Evolutionary conservation across 108 stramenopile species (phyloP).

Genomic region (Aurantiochytrium sp.): DNA sequence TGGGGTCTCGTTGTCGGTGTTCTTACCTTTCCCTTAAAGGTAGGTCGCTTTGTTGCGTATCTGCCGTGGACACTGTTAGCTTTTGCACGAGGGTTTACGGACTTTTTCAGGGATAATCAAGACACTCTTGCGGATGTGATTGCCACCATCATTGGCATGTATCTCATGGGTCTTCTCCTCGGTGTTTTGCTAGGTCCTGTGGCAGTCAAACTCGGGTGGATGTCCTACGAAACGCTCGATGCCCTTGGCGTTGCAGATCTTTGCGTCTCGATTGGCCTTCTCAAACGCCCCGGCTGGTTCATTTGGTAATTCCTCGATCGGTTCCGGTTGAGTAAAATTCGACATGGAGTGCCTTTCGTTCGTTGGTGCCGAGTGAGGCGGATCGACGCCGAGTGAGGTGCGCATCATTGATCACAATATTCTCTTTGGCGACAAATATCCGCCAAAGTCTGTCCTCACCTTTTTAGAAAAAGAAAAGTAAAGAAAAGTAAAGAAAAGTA

Average conservation of each 20-base stretch:
- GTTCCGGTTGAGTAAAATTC: too few relatives aligned
- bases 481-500: background rate
- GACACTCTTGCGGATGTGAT: background rate
- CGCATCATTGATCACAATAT: too few relatives aligned
- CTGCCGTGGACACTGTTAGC: background rate
- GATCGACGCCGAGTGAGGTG: too few relatives aligned
- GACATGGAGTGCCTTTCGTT: too few relatives aligned
- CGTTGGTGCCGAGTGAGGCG: too few relatives aligned
- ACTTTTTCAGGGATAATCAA: background rate
- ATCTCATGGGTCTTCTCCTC: background rate
- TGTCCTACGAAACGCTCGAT: background rate
- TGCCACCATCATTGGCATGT: slow-evolving; percentile 1
- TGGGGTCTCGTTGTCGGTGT: background rate
- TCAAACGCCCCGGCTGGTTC: background rate
- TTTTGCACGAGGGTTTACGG: background rate
- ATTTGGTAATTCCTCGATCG: background rate
- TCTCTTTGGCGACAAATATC: too few relatives aligned
- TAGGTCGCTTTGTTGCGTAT: background rate
- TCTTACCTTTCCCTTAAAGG: background rate
- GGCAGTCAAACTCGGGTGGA: background rate
- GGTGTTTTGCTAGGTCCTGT: background rate
- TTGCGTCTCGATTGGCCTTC: background rate
- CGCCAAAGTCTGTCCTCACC: too few relatives aligned
- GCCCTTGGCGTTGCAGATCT: background rate
- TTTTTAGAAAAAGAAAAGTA: background rate